phyloP scores from a whole-genome alignment of 345 rosid species.

The Gossypium longicalyx region DNA sequence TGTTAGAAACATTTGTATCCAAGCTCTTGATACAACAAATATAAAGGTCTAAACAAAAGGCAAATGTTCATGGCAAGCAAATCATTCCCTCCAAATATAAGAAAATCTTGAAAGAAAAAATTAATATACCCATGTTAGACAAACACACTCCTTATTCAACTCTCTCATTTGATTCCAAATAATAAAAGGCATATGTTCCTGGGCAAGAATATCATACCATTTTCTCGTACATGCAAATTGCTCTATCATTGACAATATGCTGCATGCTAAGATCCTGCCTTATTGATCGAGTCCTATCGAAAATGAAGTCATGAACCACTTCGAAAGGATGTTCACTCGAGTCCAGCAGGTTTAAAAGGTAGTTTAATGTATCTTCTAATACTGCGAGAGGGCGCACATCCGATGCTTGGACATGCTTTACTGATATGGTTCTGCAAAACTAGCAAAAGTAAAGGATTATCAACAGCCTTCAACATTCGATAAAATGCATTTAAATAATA shows the following conservation, averaged over 20 bases:
- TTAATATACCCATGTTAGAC: no score
- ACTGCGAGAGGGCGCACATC: slow-evolving; percentile 79
- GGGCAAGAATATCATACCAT: slow-evolving; percentile 41
- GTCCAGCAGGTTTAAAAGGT: slow-evolving; percentile 62
- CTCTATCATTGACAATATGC: slow-evolving; percentile 54
- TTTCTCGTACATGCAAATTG: slow-evolving; percentile 63
- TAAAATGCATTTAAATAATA: background rate
- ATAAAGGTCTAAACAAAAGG: background rate
- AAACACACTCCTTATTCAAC: no score
- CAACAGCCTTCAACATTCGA: background rate
- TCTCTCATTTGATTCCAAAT: no score
- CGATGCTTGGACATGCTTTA: slow-evolving; percentile 40
- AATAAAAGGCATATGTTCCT: slow-evolving; percentile 3
- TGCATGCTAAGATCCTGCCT: slow-evolving; percentile 96
- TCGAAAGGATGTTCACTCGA: slow-evolving; percentile 59
- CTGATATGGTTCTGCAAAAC: slow-evolving; percentile 93
- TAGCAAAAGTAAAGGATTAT: slow-evolving; percentile 26
- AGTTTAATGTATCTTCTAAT: slow-evolving; percentile 62
- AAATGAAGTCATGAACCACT: slow-evolving; percentile 86
- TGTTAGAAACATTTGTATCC: background rate
- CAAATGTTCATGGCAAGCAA: background rate
- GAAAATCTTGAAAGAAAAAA: no score
- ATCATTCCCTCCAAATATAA: no score
- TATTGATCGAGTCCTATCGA: slow-evolving; percentile 83
- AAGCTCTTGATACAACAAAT: background rate